Evolutionary conservation across 176 grass and related monocot species (phyloP).

Genomic region (Ensete glaucum): DNA sequence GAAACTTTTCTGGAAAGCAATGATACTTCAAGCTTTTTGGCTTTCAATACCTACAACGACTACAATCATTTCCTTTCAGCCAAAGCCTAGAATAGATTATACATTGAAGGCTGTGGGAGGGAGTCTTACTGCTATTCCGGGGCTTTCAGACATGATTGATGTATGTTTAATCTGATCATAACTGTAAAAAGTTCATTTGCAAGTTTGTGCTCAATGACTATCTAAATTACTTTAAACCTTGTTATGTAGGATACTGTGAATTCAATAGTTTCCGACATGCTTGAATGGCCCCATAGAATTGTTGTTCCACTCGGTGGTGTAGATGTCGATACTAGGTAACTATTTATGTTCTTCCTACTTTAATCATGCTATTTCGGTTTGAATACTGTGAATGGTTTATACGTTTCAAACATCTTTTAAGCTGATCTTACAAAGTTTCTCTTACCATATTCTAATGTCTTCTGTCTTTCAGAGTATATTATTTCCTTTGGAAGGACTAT

Average conservation of each 20-base stretch:
- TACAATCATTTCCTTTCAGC: constrained; percentile 29
- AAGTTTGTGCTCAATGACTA: background rate
- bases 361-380: constrained; percentile 9
- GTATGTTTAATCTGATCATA: constrained; percentile 27
- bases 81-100: constrained; percentile 94
- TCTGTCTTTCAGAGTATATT: background rate
- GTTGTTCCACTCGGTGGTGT: constrained; percentile 84
- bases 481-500: background rate
- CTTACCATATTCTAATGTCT: background rate
- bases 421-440: background rate
- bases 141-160: constrained; percentile 95
- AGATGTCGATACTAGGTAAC: constrained; percentile 63
- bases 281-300: constrained; percentile 94
- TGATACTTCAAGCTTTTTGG: background rate
- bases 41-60: background rate
- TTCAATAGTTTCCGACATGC: constrained; percentile 95
- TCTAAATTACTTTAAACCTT: background rate
- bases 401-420: background rate
- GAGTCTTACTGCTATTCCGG: constrained; percentile 89
- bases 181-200: background rate
- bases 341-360: background rate
- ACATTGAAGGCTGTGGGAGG: constrained; percentile 86
- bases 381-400: too few relatives aligned
- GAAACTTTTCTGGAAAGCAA: background rate
- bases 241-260: constrained; percentile 66